These are phyloP conservation scores for Rosa persica DNA, from an alignment of 306 rosid genomes.

Conservation along the genomic window DNA sequence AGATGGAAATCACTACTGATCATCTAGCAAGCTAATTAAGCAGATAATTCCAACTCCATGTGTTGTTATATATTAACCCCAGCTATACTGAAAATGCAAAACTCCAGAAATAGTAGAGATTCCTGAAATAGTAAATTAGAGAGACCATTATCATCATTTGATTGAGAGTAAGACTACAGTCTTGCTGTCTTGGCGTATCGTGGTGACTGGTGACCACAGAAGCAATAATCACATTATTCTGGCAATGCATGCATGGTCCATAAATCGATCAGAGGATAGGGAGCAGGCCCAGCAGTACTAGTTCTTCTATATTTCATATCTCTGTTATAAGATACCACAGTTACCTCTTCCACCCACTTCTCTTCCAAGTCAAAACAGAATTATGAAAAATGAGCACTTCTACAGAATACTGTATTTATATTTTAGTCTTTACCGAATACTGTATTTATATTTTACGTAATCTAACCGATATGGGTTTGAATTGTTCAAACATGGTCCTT, in stretches of 20 bases:
- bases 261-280: background rate
- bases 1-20: background rate
- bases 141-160: background rate
- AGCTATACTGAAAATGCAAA: background rate
- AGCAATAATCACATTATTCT: background rate
- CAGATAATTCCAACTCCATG: too few species aligned
- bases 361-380: conserved; percentile 23
- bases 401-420: background rate
- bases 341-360: conserved; percentile 12
- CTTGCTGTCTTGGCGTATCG: background rate
- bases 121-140: background rate
- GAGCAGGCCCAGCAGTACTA: conserved; percentile 9
- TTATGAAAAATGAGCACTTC: background rate
- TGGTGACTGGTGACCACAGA: background rate
- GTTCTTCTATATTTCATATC: background rate
- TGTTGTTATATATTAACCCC: too few species aligned
- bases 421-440: background rate
- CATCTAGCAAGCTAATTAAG: too few species aligned
- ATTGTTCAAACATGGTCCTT: conserved; percentile 6
- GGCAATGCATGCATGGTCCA: conserved; percentile 13
- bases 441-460: background rate
- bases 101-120: background rate
- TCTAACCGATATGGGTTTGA: background rate
- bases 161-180: background rate
- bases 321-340: background rate